Conservation (phyloP, 2,329 filamentous ascomycete species). For the Pseudogymnoascus sp. region DNA sequence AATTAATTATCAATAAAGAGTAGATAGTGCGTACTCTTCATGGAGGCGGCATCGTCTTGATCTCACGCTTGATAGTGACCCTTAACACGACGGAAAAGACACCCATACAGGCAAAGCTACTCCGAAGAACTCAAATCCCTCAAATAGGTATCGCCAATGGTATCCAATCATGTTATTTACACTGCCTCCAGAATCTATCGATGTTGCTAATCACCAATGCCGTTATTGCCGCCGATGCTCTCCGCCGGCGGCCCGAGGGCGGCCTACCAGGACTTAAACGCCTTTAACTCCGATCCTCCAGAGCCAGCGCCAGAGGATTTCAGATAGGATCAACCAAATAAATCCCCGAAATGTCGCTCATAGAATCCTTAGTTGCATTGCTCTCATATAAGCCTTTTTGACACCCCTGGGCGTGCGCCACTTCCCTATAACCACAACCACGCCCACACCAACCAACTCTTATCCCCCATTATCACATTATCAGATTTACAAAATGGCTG, state of each 20-base stretch:
- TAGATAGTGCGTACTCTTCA: not conserved
- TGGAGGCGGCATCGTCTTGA: not conserved
- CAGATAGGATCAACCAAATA: not conserved
- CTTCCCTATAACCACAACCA: constrained; percentile 12
- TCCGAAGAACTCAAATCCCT: not conserved
- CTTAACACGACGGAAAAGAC: not conserved
- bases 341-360: not conserved
- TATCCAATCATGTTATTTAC: no score
- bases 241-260: not conserved
- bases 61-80: not conserved
- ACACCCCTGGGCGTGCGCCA: not conserved
- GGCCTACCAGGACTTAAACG: not conserved
- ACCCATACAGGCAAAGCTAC: no score
- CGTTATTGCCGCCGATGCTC: not conserved
- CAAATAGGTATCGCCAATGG: not conserved
- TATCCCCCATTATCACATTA: constrained; percentile 8
- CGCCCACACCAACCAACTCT: not conserved
- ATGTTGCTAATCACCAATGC: not conserved
- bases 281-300: not conserved
- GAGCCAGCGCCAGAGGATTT: not conserved
- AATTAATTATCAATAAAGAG: not conserved
- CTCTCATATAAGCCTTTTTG: not conserved
- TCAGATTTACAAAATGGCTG: constrained; percentile 20
- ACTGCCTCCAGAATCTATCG: not conserved
- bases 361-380: not conserved